These are phyloP conservation scores for Aspergillus bridgeri DNA, from an alignment of 495 filamentous ascomycete genomes.

Conservation along the genomic window DNA sequence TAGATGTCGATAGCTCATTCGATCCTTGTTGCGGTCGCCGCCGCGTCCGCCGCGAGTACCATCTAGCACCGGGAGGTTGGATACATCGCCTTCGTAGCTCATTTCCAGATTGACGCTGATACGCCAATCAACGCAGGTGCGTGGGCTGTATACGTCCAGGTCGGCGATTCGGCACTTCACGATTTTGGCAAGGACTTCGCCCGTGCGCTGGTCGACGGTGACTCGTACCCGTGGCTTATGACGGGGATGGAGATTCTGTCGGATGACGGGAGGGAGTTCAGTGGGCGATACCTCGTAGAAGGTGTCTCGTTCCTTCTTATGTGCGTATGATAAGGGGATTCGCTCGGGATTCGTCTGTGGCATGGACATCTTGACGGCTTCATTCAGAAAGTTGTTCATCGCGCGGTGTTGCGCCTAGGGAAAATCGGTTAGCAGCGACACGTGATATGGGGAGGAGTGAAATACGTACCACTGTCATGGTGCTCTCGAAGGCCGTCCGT, in stretches of 20 bases:
- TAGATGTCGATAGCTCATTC: slow-evolving; percentile 81
- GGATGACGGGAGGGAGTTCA: slow-evolving; percentile 52
- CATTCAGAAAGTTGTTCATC: slow-evolving; percentile 79
- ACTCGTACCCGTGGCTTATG: slow-evolving; percentile 70
- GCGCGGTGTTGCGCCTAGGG: slow-evolving; percentile 67
- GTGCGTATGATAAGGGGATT: slow-evolving; percentile 73
- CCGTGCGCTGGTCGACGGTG: slow-evolving; percentile 69
- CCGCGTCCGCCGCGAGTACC: slow-evolving; percentile 34
- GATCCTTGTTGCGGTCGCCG: slow-evolving; percentile 75
- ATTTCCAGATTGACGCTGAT: slow-evolving; percentile 90
- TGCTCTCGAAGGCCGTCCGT: slow-evolving; percentile 65
- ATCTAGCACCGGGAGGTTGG: slow-evolving; percentile 45
- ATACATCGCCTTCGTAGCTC: slow-evolving; percentile 68
- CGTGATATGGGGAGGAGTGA: not conserved
- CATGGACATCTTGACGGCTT: slow-evolving; percentile 50
- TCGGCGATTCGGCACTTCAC: slow-evolving; percentile 86
- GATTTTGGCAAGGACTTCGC: slow-evolving; percentile 73
- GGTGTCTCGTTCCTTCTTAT: slow-evolving; percentile 74
- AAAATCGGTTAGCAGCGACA: slow-evolving; percentile 13
- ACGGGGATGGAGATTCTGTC: slow-evolving; percentile 53
- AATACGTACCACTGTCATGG: slow-evolving; percentile 73
- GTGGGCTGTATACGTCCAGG: slow-evolving; percentile 72
- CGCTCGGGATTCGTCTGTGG: slow-evolving; percentile 43
- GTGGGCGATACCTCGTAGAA: slow-evolving; percentile 73
- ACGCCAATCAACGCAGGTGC: slow-evolving; percentile 72